phyloP scores from a whole-genome alignment of 176 grass and related monocot species.

The Elaeis guineensis region DNA sequence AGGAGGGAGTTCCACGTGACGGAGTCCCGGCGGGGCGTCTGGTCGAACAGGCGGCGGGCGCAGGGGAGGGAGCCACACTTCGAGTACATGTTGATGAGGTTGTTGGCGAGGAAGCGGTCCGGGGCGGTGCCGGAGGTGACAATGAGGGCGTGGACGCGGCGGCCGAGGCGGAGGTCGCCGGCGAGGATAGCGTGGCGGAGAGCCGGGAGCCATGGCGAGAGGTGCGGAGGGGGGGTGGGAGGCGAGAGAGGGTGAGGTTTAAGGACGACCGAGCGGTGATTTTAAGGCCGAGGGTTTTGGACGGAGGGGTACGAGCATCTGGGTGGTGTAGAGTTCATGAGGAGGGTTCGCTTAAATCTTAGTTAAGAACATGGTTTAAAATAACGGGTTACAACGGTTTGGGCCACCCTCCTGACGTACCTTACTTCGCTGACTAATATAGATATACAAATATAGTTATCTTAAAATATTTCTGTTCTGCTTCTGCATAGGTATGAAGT shows the following conservation, averaged over 20 bases:
- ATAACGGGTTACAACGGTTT: too few relatives aligned
- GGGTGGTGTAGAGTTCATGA: too few relatives aligned
- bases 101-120: conserved; percentile 23
- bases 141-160: conserved; percentile 7
- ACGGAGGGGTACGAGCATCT: too few relatives aligned
- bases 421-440: too few relatives aligned
- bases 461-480: too few relatives aligned
- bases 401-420: too few relatives aligned
- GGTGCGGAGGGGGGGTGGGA: neutral
- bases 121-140: neutral
- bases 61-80: conserved; percentile 13
- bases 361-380: too few relatives aligned
- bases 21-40: conserved; percentile 1
- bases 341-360: too few relatives aligned
- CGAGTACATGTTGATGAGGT: conserved; percentile 19
- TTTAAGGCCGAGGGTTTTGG: neutral
- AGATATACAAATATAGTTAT: too few relatives aligned
- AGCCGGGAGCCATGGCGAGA: neutral
- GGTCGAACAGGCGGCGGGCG: conserved; percentile 20
- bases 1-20: conserved; percentile 24
- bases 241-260: neutral
- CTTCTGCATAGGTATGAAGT: too few relatives aligned
- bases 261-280: neutral
- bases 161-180: conserved; percentile 1
- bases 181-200: conserved; percentile 6